Base-by-base conservation (phyloP, 2,329 filamentous ascomycete species). In the Cercospora sesami region DNA sequence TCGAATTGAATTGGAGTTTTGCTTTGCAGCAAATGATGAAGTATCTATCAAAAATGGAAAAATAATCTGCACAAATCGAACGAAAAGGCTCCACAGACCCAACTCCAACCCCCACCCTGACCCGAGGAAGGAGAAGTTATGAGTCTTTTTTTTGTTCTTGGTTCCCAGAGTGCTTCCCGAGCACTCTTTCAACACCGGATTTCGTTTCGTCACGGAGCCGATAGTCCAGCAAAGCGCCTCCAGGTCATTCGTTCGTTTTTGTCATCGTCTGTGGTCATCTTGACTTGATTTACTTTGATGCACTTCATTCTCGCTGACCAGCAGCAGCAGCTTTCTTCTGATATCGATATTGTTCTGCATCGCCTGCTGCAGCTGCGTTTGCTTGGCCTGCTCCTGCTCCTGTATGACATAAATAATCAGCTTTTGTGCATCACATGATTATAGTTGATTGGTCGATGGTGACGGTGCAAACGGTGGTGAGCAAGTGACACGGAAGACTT, bases 341-440 rank as follows among this genome's bases (percentile, higher is more conserved):
- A 26, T 55, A 71, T 30, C 69, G 71, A 31, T 73, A 72, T 60
- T 76, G 71, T 66, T 78, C 73, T 16, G 72, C 73, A 51, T 69
- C 67, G 12, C 73, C 75, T 12, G 73, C 72, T 2, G 67, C 76
- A 16, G 58, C 55, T 7, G 74, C 75, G 42, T 72, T 68, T 4
- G 75, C 48, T 33, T 73, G 73, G 8, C 74, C 76, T 60, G 73
- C 73, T 59, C 74, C 74, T 5, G 74, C 73, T 30, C 76, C 75
- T 78, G 58, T n/a, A n/a, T 28, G 36, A 26, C 7, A 4, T 33
- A 18, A 9, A 5, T n/a, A 8, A 21, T 36, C 1, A 51, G 45
- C 45, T 53, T 28, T 4, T 16, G 48, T 23, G 2, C 2, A 16
- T 53, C 60, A 63, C 18, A 4, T 48, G 18, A 28, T 62, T 4